Conservation (phyloP, 2,329 filamentous ascomycete genomes). For the Diaporthe longicolla region DNA sequence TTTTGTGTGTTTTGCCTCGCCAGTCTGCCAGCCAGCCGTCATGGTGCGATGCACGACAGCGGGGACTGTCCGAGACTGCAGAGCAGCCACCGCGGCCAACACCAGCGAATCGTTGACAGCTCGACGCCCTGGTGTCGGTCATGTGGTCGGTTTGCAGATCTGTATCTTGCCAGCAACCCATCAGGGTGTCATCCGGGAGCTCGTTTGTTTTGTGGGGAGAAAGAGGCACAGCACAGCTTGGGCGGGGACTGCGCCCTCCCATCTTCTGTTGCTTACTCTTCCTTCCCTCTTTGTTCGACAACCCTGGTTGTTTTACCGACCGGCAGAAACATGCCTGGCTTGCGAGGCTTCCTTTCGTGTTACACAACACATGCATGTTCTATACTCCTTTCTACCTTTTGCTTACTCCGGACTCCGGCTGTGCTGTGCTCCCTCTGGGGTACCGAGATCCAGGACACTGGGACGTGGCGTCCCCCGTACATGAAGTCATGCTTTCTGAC, state of each 20-base stretch:
- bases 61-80: slow-evolving; percentile 32
- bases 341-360: slow-evolving; percentile 8
- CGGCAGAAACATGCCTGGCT: slow-evolving; percentile 13
- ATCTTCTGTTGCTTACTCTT: slow-evolving; percentile 26
- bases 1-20: slow-evolving; percentile 4
- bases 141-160: slow-evolving; percentile 26
- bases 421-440: slow-evolving; percentile 28
- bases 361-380: slow-evolving; percentile 33
- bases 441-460: slow-evolving; percentile 27
- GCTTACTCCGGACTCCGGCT: slow-evolving; percentile 33
- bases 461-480: slow-evolving; percentile 37
- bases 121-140: slow-evolving; percentile 15
- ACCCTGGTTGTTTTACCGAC: slow-evolving; percentile 18
- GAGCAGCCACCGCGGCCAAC: not conserved
- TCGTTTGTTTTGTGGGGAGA: slow-evolving; percentile 27
- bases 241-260: slow-evolving; percentile 20
- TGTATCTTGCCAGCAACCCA: slow-evolving; percentile 29
- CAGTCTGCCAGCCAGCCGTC: not conserved
- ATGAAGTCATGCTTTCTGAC: slow-evolving; percentile 31
- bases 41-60: slow-evolving; percentile 32
- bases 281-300: not conserved
- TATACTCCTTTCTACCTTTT: slow-evolving; percentile 19
- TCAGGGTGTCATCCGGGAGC: slow-evolving; percentile 22
- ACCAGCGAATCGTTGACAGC: slow-evolving; percentile 15
- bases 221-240: slow-evolving; percentile 26